A percentile compares a stretch with the other conserved stretches of the same genome.
Evolutionary conservation across 306 rosid genomes (phyloP).

Genomic region (Gleditsia sinensis): DNA sequence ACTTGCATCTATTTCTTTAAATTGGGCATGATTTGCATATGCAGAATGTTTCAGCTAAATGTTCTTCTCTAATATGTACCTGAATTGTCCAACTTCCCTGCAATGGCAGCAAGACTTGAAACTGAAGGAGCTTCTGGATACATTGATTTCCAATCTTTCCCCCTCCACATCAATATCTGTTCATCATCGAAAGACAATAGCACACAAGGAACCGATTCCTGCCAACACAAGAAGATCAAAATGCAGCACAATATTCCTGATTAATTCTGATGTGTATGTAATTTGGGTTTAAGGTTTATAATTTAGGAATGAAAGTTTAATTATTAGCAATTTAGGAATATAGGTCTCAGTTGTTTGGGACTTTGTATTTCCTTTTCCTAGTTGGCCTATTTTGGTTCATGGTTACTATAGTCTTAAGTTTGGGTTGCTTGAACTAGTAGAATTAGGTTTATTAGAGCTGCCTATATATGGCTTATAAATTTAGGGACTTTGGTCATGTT

Average conservation of each 20-base stretch:
- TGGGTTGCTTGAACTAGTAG: too few relatives aligned
- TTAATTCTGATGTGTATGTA: too few relatives aligned
- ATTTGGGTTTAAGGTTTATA: too few relatives aligned
- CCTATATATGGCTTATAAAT: too few relatives aligned
- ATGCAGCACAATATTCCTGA: slow-evolving; percentile 27
- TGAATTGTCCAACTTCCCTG: slow-evolving; percentile 35
- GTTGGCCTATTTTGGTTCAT: too few relatives aligned
- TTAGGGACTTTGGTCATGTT: too few relatives aligned
- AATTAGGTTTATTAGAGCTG: too few relatives aligned
- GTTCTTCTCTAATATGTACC: slow-evolving; percentile 47
- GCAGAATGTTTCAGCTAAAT: slow-evolving; percentile 5
- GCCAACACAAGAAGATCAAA: slow-evolving; percentile 38
- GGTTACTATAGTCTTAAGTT: too few relatives aligned
- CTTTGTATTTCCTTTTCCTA: too few relatives aligned
- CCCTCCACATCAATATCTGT: slow-evolving; percentile 87
- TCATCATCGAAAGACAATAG: slow-evolving; percentile 86
- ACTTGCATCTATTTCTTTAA: neutral
- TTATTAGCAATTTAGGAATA: too few relatives aligned
- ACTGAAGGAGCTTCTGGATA: slow-evolving; percentile 47
- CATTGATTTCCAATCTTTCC: slow-evolving; percentile 73
- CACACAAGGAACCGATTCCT: slow-evolving; percentile 98
- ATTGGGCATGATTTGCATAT: neutral
- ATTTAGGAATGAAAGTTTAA: too few relatives aligned
- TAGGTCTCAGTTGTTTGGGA: too few relatives aligned
- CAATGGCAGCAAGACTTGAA: slow-evolving; percentile 29